These are phyloP conservation scores for Cinnamomum chago DNA, from an alignment of 164 flowering plant genomes.

Conservation along the genomic window DNA sequence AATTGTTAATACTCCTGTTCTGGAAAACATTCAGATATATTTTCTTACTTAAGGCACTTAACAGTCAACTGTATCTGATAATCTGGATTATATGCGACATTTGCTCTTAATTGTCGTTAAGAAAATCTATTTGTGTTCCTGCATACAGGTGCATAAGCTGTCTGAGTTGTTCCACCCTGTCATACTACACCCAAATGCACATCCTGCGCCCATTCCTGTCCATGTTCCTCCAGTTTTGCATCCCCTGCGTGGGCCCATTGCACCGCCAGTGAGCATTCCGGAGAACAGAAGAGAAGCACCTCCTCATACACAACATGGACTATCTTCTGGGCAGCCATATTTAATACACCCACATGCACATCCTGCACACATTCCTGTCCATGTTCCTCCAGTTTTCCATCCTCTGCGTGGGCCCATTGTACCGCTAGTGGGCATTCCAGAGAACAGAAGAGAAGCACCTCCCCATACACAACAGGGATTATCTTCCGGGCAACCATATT, in stretches of 20 bases:
- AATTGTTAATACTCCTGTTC: not conserved
- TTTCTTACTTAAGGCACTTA: not conserved
- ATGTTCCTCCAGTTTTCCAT: not conserved
- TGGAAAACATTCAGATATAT: not conserved
- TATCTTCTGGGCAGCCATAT: too few species aligned
- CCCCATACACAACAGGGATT: constrained; percentile 1
- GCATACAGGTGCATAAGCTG: constrained; percentile 53
- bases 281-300: constrained; percentile 19
- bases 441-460: constrained; percentile 20
- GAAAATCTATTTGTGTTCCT: constrained; percentile 3
- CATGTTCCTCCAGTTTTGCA: not conserved
- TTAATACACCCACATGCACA: constrained; percentile 24
- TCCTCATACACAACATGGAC: constrained; percentile 1
- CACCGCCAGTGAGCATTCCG: not conserved
- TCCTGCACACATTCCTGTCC: constrained; percentile 7
- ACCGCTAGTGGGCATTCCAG: constrained; percentile 12
- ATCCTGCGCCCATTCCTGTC: not conserved
- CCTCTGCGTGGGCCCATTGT: constrained; percentile 15
- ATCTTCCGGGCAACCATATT: constrained; percentile 11
- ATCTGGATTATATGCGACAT: not conserved
- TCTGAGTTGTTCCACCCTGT: constrained; percentile 45
- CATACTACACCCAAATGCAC: constrained; percentile 27
- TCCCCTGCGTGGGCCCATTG: too few species aligned
- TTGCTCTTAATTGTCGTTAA: constrained; percentile 5
- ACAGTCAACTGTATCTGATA: not conserved